A percentile compares a stretch with the other conserved stretches of the same genome.
Conservation (phyloP, 768 basidiomycete genomes). For the Suillus americanus region DNA sequence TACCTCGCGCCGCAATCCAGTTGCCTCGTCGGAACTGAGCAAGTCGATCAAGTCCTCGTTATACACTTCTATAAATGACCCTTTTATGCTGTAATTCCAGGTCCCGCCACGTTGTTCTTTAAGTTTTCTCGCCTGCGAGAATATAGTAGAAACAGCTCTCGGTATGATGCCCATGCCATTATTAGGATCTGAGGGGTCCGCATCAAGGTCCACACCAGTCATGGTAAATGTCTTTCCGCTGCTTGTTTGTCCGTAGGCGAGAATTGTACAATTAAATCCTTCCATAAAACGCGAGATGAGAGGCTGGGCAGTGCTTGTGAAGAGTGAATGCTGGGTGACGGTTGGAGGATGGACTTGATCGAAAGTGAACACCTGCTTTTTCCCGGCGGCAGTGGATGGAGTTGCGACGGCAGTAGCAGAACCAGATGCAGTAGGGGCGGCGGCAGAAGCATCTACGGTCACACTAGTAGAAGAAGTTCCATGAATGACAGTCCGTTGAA, state of each 20-base stretch:
- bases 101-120: conserved; percentile 72
- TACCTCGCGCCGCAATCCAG: conserved; percentile 75
- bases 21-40: conserved; percentile 69
- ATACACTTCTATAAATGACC: conserved; percentile 96
- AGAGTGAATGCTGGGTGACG: conserved; percentile 83
- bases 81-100: conserved; percentile 82
- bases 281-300: conserved; percentile 86
- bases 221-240: conserved; percentile 70
- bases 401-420: conserved; percentile 49
- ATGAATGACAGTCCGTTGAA: conserved; percentile 88
- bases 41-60: conserved; percentile 99
- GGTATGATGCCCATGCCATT: conserved; percentile 96
- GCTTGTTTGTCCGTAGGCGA: conserved; percentile 34
- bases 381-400: conserved; percentile 49
- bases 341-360: conserved; percentile 92
- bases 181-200: conserved; percentile 76
- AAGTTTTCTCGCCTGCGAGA: conserved; percentile 70
- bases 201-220: conserved; percentile 92
- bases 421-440: conserved; percentile 49
- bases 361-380: conserved; percentile 87
- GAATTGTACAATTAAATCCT: conserved; percentile 89
- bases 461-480: conserved; percentile 73
- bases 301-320: conserved; percentile 79
- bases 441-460: conserved; percentile 72
- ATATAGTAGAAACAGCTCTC: conserved; percentile 87